Conservation (phyloP, 805 yeast genomes). For the Yarrowia deformans region DNA sequence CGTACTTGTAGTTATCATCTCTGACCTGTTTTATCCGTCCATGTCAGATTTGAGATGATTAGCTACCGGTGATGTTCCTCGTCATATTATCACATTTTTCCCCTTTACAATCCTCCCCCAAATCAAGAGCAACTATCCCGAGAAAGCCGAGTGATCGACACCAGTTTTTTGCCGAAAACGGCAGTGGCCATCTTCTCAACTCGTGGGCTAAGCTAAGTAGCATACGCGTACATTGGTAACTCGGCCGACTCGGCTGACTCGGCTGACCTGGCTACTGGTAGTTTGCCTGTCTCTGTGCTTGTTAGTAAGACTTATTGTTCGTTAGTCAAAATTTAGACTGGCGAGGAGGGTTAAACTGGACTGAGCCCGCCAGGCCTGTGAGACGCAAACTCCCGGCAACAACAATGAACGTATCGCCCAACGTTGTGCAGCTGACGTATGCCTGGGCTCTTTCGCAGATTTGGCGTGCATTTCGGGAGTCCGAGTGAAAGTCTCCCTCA, state of each 20-base stretch:
- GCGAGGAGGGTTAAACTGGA: background rate
- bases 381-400: background rate
- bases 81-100: background rate
- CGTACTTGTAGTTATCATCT: too few relatives aligned
- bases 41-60: too few relatives aligned
- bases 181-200: background rate
- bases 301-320: background rate
- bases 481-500: too few relatives aligned
- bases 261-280: background rate
- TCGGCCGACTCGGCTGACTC: background rate
- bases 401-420: background rate
- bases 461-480: background rate
- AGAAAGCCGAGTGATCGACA: slow-evolving; percentile 17
- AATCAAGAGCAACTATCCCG: background rate
- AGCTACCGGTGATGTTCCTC: background rate
- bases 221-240: background rate
- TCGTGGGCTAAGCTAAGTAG: background rate
- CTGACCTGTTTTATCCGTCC: too few relatives aligned
- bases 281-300: background rate
- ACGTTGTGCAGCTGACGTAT: background rate
- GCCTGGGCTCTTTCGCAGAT: background rate
- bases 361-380: background rate
- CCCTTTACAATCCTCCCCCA: background rate
- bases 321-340: background rate
- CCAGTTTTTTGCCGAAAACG: background rate